Percentiles rank a stretch among this genome's conserved stretches.
Evolutionary conservation across 768 basidiomycete species (phyloP).

Genomic region (Filobasidium wieringae): DNA sequence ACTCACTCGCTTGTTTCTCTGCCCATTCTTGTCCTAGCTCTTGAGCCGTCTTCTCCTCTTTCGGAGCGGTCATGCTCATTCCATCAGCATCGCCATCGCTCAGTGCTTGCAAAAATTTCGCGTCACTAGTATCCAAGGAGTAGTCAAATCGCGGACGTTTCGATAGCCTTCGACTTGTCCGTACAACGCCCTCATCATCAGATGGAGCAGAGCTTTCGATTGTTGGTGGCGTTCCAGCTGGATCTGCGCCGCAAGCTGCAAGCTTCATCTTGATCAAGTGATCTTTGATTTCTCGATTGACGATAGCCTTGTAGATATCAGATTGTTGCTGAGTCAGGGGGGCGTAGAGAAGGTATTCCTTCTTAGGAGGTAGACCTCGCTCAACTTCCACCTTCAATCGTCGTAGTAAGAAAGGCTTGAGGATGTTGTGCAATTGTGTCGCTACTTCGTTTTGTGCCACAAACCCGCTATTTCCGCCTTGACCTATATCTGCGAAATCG

Average conservation of each 20-base stretch:
- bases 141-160: conserved; percentile 31
- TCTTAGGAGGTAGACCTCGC: conserved; percentile 63
- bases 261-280: conserved; percentile 46
- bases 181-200: conserved; percentile 17
- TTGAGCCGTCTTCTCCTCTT: conserved; percentile 44
- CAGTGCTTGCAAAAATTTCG: conserved; percentile 34
- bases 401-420: conserved; percentile 88
- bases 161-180: conserved; percentile 12
- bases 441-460: conserved; percentile 50
- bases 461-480: conserved; percentile 14
- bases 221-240: conserved; percentile 22
- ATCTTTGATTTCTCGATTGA: conserved; percentile 56
- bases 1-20: conserved; percentile 52
- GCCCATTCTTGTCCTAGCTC: conserved; percentile 52
- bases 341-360: conserved; percentile 87
- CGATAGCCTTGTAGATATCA: conserved; percentile 69
- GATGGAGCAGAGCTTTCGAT: too few relatives aligned
- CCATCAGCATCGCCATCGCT: conserved; percentile 28
- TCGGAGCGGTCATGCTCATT: conserved; percentile 27
- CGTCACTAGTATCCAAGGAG: conserved; percentile 35
- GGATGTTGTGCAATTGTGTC: conserved; percentile 68
- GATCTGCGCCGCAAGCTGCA: conserved; percentile 1
- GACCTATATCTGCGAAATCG: conserved; percentile 32
- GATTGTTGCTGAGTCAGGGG: conserved; percentile 71
- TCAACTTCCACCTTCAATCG: conserved; percentile 89